These are phyloP conservation scores for Eucalyptus erythrocorys DNA, from an alignment of 345 rosid species.

Conservation along the genomic window DNA sequence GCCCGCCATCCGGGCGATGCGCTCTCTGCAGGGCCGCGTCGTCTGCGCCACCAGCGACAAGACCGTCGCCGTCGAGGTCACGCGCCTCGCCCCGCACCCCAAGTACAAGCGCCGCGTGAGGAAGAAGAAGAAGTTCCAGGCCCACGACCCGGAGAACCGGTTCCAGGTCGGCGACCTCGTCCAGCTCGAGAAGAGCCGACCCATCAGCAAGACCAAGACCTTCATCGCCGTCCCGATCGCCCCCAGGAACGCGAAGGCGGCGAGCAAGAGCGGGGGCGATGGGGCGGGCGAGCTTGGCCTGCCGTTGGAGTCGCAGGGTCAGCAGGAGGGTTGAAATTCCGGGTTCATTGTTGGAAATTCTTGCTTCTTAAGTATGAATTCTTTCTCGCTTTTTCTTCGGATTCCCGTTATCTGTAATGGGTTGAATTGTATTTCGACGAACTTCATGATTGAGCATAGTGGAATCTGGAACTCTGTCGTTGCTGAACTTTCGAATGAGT, in stretches of 20 bases:
- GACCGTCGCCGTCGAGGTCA: constrained; percentile 80
- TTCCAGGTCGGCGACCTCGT: constrained; percentile 75
- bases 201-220: constrained; percentile 83
- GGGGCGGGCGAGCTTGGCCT: constrained; percentile 42
- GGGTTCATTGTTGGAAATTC: background rate
- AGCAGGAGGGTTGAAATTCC: background rate
- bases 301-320: constrained; percentile 57
- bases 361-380: background rate
- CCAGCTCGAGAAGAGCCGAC: constrained; percentile 58
- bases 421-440: background rate
- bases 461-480: background rate
- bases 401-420: background rate
- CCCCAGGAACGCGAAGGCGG: constrained; percentile 12
- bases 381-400: background rate
- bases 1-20: constrained; percentile 64
- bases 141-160: constrained; percentile 79
- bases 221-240: constrained; percentile 52
- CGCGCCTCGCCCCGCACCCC: constrained; percentile 61
- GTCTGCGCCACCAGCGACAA: constrained; percentile 78
- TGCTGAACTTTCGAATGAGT: background rate
- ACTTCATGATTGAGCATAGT: background rate
- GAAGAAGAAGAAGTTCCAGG: constrained; percentile 91
- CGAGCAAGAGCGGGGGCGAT: background rate
- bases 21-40: constrained; percentile 62
- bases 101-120: constrained; percentile 83